Conservation (phyloP, 192 early-diverging fungal genomes). For the Chytriomyces confervae region DNA sequence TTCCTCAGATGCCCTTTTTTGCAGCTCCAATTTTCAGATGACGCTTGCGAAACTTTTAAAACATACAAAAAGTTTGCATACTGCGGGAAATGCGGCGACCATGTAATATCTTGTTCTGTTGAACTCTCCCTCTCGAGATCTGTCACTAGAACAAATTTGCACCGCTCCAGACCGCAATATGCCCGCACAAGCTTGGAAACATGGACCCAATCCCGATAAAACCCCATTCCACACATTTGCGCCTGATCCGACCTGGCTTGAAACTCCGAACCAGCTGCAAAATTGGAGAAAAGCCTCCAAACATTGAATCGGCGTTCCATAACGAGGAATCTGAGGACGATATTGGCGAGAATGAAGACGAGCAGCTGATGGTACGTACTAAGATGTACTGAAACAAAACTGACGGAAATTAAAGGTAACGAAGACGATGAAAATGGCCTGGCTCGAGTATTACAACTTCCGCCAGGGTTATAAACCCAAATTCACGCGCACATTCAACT, state of each 20-base stretch:
- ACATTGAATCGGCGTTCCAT: conserved; percentile 8
- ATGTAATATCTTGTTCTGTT: conserved; percentile 32
- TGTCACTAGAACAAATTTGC: background rate
- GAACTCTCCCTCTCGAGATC: too few relatives aligned
- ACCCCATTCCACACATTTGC: conserved; percentile 39
- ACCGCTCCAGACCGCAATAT: conserved; percentile 45
- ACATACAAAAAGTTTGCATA: conserved; percentile 34
- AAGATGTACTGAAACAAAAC: background rate
- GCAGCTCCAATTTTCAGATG: conserved; percentile 49
- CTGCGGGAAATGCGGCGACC: conserved; percentile 57
- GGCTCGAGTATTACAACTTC: conserved; percentile 54
- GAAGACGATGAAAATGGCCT: conserved; percentile 44
- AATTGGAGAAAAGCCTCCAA: conserved; percentile 13
- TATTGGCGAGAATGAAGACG: conserved; percentile 39
- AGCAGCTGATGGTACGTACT: conserved; percentile 26
- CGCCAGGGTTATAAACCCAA: conserved; percentile 41
- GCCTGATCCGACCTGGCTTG: conserved; percentile 45
- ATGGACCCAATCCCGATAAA: conserved; percentile 34
- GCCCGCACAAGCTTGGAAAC: conserved; percentile 47
- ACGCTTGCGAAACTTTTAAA: conserved; percentile 42
- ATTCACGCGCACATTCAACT: conserved; percentile 30
- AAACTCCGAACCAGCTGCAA: conserved; percentile 43
- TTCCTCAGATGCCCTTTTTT: background rate
- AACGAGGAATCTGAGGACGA: conserved; percentile 37
- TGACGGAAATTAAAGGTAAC: conserved; percentile 17